Evolutionary conservation across 176 grass and related monocot species (phyloP).

Genomic region (Paspalum notatum): DNA sequence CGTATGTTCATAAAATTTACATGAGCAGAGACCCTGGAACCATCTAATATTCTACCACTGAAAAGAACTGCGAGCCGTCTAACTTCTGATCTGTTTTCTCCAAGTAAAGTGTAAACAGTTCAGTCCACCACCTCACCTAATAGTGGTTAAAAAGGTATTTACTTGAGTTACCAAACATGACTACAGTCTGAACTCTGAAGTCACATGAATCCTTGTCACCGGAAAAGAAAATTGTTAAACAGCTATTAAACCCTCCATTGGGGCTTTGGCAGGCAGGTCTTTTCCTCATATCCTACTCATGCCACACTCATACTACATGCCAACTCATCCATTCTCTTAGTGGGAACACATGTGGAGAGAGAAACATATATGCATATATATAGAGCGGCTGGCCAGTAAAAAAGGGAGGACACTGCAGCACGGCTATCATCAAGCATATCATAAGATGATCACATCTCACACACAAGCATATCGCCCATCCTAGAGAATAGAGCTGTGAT

Average conservation of each 20-base stretch:
- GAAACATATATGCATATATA: slow-evolving; percentile 37
- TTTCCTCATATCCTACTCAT: slow-evolving; percentile 46
- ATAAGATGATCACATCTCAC: slow-evolving; percentile 34
- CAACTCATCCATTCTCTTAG: slow-evolving; percentile 32
- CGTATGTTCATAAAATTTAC: background rate
- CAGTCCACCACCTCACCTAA: background rate
- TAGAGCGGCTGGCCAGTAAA: slow-evolving; percentile 50
- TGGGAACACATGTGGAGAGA: slow-evolving; percentile 34
- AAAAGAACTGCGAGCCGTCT: background rate
- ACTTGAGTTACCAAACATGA: background rate
- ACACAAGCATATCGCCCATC: slow-evolving; percentile 36
- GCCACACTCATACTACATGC: slow-evolving; percentile 44
- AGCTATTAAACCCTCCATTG: slow-evolving; percentile 1
- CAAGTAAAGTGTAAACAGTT: background rate
- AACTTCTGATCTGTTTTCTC: background rate
- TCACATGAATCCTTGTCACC: slow-evolving; percentile 31
- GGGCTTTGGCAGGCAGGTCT: background rate
- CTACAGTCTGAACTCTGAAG: slow-evolving; percentile 33
- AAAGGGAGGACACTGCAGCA: background rate
- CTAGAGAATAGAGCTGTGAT: slow-evolving; percentile 26
- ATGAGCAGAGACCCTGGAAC: background rate
- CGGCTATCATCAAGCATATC: slow-evolving; percentile 14
- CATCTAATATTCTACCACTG: background rate
- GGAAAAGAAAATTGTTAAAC: slow-evolving; percentile 14
- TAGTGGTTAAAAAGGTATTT: background rate